Base-by-base conservation (phyloP, 192 early-diverging fungal species). In the Diversispora eburnea region DNA sequence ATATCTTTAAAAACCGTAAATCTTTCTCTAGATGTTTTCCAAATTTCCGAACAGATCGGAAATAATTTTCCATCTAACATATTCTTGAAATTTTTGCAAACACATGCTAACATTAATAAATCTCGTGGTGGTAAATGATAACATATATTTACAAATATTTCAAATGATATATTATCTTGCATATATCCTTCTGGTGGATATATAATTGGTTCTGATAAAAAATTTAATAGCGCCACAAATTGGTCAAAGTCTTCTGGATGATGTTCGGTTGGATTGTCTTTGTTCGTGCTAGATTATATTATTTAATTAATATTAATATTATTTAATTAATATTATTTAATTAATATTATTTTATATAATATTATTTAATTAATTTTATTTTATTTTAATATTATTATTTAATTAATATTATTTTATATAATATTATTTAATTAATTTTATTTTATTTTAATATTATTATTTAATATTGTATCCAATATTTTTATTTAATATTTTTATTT, bases 1-100 rank as follows among this genome's bases (percentile, higher is more conserved):
- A 63, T 63, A 43, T 63, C 61, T 17, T 63, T 63, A 17, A 63
- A 63, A 17, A 17, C 39, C 10, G 61, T 63, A 63, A 63, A 63
- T 17, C 39, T 33, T 13, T 63, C 61, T 42, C 61, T 33, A 43
- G 61, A 63, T 7, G 61, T 3, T 45, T 63, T 63, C 61, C 61
- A 63, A 41, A 63, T 63, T n/a, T 63, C 61, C 39, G 39, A 63
- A 8, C 39, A 63, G 12, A 63, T 63, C 8, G 15, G 0, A 5
- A 63, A 19, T 6, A 63, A 42, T 7, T 45, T 41, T 3, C 33
- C 61, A 43, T 63, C 39, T n/a, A 63, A 41, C 61, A 63, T 63
- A 41, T 63, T 63, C 17, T 5, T 41, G 43, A 63, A 63, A 41
- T 63, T 33, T n/a, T 63, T 63, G 61, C 61, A 63, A 33, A 63